A percentile compares a stretch with the other conserved stretches of the same genome.
Evolutionary conservation across 345 rosid species (phyloP).

Genomic region (Citrus sinensis): DVS_A1.0 CM039164.1:2001001-2001500

Average conservation of each 20-base stretch:
- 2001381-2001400: conserved; percentile 52
- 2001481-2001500: background rate
- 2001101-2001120: background rate
- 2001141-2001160: conserved; percentile 95
- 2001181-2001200: conserved; percentile 97
- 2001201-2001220: conserved; percentile 98
- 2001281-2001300: conserved; percentile 98
- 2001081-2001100: background rate
- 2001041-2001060: background rate
- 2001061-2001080: background rate
- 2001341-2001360: conserved; percentile 96
- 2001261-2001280: conserved; percentile 97
- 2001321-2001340: conserved; percentile 99
- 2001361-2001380: conserved; percentile 76
- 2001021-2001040: background rate
- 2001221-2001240: conserved; percentile 97
- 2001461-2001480: background rate
- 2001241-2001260: conserved; percentile 95
- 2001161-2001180: conserved; percentile 95
- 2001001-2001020: background rate
- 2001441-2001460: background rate
- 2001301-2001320: conserved; percentile 97
- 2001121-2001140: conserved; percentile 67
- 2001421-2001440: background rate
- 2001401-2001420: conserved; percentile 4